Base-by-base conservation (phyloP, 2,329 filamentous ascomycete species). In the Leptosphaerulina australis region DNA sequence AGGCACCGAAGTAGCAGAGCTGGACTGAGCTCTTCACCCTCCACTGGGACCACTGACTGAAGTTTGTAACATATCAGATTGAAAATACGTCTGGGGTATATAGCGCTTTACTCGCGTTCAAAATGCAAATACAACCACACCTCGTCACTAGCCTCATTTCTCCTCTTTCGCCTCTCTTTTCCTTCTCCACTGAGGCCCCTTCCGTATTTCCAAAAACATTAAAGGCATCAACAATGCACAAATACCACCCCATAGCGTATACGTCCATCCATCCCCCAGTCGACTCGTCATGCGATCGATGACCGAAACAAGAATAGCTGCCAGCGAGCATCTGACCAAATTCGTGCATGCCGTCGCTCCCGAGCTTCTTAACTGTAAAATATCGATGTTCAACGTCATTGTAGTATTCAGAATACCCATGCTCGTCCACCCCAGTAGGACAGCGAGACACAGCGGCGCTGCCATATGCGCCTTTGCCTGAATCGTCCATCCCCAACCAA, bases 341-440 rank as follows among this genome's bases (percentile, higher is more conserved):
- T 68, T 68, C 20, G 60, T 68, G 29, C 63, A 68, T 5, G 65
- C 62, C 3, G 62, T 67, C 0, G 62, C 65, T 0, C 62, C 63
- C 1, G 63, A 66, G 21, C 62, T 66, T 3, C 63, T 43, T 0
- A 51, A 53, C 12, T 66, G 63, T 37, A 68, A 10, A n/a, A 68
- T 68, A 18, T 68, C 65, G 12, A 68, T 62, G 3, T 66, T 64
- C 17, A 66, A 54, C 33, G 65, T 64, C 63, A 68, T 67, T 0
- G 65, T 68, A 0, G 65, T 64, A 31, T 67, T 68, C 18, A 68
- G 29, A 5, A 68, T 66, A 5, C 56, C 63, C 14, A 67, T 67
- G 1, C 59, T 61, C 2, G 63, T 66, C 61, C 62, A 64, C 0
- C 65, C 64, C 0, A 68, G 53, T n/a, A 64, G 29, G 2, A 64